Evolutionary conservation across 202 grass and related monocot species (phyloP).

Genomic region (Panicum hallii): DNA sequence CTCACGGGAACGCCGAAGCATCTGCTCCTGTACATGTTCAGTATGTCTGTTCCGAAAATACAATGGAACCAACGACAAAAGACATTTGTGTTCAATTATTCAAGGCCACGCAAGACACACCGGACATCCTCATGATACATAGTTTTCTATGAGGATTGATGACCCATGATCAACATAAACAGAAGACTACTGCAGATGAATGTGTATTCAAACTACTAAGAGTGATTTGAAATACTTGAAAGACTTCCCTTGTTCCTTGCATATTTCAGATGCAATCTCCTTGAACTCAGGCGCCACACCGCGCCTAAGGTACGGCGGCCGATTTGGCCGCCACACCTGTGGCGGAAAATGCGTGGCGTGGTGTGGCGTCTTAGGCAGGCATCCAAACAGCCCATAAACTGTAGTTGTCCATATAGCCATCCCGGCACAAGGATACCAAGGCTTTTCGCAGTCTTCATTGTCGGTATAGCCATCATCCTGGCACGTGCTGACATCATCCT

Average conservation of each 20-base stretch:
- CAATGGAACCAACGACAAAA: too few species aligned
- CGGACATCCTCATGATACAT: background rate
- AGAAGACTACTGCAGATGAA: too few species aligned
- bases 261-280: background rate
- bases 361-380: too few species aligned
- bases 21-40: too few species aligned
- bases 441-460: background rate
- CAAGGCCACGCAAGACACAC: background rate
- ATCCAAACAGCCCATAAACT: too few species aligned
- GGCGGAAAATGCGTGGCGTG: too few species aligned
- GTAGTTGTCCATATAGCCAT: fast-evolving
- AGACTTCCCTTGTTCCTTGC: background rate
- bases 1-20: too few species aligned
- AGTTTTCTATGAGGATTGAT: too few species aligned
- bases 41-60: too few species aligned
- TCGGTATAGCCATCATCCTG: background rate
- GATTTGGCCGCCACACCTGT: too few species aligned
- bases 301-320: too few species aligned
- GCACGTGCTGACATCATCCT: background rate
- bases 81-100: too few species aligned
- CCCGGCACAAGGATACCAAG: background rate
- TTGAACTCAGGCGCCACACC: background rate
- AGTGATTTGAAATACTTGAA: background rate
- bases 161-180: background rate
- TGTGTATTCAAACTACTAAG: background rate